Conservation (phyloP, 495 filamentous ascomycete genomes). For the Trichoderma virens region DNA sequence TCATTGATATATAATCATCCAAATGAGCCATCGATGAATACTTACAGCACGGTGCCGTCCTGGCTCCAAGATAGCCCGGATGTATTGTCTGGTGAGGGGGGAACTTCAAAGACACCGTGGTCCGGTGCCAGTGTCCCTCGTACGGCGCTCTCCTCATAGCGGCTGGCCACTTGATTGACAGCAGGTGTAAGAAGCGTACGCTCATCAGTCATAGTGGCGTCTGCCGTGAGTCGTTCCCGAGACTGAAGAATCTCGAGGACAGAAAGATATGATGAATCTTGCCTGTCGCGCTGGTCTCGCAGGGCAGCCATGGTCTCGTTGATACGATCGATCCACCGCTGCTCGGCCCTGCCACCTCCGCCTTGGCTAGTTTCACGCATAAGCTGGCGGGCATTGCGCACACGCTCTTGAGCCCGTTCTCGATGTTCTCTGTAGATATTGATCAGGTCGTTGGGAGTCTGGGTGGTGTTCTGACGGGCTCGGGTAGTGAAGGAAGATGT, state of each 20-base stretch:
- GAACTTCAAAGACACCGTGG: constrained; percentile 18
- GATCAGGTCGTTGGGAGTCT: not conserved
- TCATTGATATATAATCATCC: not conserved
- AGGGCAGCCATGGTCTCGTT: constrained; percentile 3
- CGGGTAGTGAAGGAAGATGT: constrained; percentile 9
- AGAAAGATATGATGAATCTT: constrained; percentile 1
- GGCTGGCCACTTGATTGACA: constrained; percentile 12
- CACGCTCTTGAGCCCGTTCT: constrained; percentile 13
- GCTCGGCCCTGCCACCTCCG: not conserved
- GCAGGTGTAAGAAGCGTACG: not conserved
- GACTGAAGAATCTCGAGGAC: constrained; percentile 8
- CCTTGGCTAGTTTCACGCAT: not conserved
- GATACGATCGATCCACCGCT: constrained; percentile 6
- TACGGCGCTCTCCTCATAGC: constrained; percentile 7
- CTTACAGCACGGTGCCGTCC: constrained; percentile 64
- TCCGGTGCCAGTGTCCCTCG: constrained; percentile 18
- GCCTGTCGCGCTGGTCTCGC: constrained; percentile 6
- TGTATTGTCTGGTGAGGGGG: constrained; percentile 41
- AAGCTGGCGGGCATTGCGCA: constrained; percentile 5
- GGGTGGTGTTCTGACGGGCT: constrained; percentile 1
- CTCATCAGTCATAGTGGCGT: not conserved
- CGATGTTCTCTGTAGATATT: constrained; percentile 17
- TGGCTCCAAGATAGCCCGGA: constrained; percentile 65
- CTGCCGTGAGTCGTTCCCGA: not conserved
- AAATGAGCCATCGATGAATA: constrained; percentile 13